Base-by-base conservation (phyloP, 2,329 filamentous ascomycete genomes). In the Diaporthe sp. region DNA sequence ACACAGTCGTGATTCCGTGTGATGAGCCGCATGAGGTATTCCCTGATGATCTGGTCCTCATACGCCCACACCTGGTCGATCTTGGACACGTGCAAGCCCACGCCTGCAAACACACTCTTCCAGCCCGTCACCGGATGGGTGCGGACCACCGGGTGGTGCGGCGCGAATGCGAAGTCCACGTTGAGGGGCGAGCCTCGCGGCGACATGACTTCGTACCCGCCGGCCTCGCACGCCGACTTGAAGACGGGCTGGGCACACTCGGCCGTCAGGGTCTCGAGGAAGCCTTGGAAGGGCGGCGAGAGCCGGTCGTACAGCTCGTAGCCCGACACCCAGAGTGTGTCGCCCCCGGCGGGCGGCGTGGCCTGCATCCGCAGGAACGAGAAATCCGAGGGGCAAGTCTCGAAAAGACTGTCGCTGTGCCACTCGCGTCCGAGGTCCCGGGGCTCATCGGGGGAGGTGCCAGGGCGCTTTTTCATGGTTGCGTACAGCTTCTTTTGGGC, bases 261-360 rank as follows among this genome's bases (percentile, higher is more conserved):
- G 4, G 87, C 91, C 0, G 89, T 92, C 10, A 93, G 82, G 0
- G 82, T 81, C 73, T 93, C 91, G 39, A 93, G 85, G 81, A 93
- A 92, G 34, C 83, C 83, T 75, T 89, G 89, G 72, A 89, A 89
- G 0, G 89, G 84, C 3, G 85, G 83, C 5, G 89, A 91, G 75
- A 94, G 85, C 39, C 90, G 88, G 79, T 94, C 92, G 79, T 92
- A 94, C 17, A 93, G 82, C 78, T 93, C 91, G 79, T 93, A 93
- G 0, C 91, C 91, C 0, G 90, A 92, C 0, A 92, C 92, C 91
- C 92, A 94, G 8, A 94, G 87, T 0, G 92, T 93, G 81, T 89
- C 87, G 84, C 85, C 90, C 55, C 89, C 87, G 0, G 87, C 90
- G 73, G 85, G 84, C 5, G 91, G 91, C 1, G 92, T 82, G 78